Evolutionary conservation across 768 basidiomycete species (phyloP).

Genomic region (Leccinum olivaceopallidum): DNA sequence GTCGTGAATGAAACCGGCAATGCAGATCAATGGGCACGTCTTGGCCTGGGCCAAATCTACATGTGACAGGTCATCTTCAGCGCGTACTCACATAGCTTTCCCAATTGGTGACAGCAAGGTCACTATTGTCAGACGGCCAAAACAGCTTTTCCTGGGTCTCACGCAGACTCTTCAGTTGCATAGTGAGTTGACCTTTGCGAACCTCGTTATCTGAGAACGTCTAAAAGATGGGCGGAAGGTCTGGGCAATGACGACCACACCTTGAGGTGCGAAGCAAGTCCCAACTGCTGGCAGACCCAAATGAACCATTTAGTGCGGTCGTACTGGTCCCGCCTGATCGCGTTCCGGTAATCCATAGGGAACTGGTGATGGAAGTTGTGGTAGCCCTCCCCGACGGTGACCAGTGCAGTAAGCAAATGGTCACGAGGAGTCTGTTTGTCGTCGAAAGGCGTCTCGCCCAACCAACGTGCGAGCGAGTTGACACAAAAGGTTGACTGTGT

Average conservation of each 20-base stretch:
- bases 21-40: constrained; percentile 78
- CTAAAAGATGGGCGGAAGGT: constrained; percentile 15
- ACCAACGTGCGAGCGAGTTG: constrained; percentile 96
- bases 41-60: constrained; percentile 77
- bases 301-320: constrained; percentile 95
- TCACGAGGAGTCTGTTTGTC: constrained; percentile 94
- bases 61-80: constrained; percentile 2
- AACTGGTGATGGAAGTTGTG: constrained; percentile 98
- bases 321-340: constrained; percentile 89
- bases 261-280: constrained; percentile 60
- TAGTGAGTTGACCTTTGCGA: constrained; percentile 87
- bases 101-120: constrained; percentile 84
- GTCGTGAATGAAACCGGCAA: constrained; percentile 94
- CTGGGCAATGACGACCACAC: constrained; percentile 14
- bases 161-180: constrained; percentile 88
- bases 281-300: constrained; percentile 46
- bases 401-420: constrained; percentile 85
- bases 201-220: constrained; percentile 71
- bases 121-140: constrained; percentile 78
- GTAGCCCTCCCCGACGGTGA: constrained; percentile 94
- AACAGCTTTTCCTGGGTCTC: constrained; percentile 70
- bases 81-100: constrained; percentile 64
- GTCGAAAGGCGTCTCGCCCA: constrained; percentile 90
- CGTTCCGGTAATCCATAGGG: constrained; percentile 97
- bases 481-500: constrained; percentile 92